Base-by-base conservation (phyloP, 805 yeast species). In the Hanseniaspora occidentalis region DNA sequence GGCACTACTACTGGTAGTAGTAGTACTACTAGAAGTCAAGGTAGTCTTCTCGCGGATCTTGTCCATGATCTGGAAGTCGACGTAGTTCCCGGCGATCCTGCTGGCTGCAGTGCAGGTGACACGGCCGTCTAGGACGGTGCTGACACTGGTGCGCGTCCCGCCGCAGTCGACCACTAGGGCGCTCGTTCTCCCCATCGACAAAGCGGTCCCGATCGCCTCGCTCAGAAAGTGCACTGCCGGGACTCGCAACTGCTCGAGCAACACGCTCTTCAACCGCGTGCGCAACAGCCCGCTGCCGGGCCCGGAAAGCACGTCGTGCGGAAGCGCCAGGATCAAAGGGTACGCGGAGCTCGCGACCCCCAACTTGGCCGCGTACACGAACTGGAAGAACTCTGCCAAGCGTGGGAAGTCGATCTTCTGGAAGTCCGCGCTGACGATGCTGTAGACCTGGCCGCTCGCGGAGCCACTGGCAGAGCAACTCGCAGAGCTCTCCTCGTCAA, bases 151-250 rank as follows among this genome's bases (percentile, higher is more conserved):
- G 4, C 74, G 71, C 3, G 79, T 67, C 8, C 82, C 68, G 2
- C 95, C 96, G 35, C 86, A 60, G 55, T 88, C 95, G 20, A 86
- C 70, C 7, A 86, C 84, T 43, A 88, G 65, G 4, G 89, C 85
- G 9, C 81, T 78, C 20, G 83, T 71, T 52, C 77, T 76, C 1
- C 94, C 89, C 47, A 77, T 66, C n/a, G 86, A 79, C 54, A 81
- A 79, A 3, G 84, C 72, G 37, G 77, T 78, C 26, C 89, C 82
- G 41, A 88, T 61, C 6, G 95, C 94, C 29, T 78, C 73, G 54
- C 82, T 79, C 18, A 83, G 72, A 35, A 86, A 62, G 20, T 85
- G 77, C 51, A 88, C 75, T 7, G 81, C 70, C 1, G 95, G 95
- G 9, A 84, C 84, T 37, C 76, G 64, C 33, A 84, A 66, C 41